A percentile compares a stretch with the other conserved stretches of the same genome.
These are phyloP conservation scores for Gymnopus androsaceus DNA, from an alignment of 1,284 basidiomycete species.

Conservation along the genomic window DNA sequence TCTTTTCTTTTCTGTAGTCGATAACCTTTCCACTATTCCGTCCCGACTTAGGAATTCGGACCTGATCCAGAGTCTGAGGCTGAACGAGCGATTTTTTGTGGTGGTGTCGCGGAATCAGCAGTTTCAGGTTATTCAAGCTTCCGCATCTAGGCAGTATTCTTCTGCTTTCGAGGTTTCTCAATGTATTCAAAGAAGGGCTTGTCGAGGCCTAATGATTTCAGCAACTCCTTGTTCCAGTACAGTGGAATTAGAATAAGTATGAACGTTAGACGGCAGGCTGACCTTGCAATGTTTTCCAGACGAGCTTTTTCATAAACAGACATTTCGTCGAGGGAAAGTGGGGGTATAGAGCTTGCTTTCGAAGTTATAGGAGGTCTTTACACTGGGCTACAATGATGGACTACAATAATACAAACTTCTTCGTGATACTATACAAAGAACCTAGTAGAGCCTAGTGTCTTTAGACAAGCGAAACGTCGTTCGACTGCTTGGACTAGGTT, in stretches of 20 bases:
- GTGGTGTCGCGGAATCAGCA: conserved; percentile 23
- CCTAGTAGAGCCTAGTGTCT: no score
- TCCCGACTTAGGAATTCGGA: conserved; percentile 62
- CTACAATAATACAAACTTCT: no score
- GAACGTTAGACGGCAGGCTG: not conserved
- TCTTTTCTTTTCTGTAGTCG: conserved; percentile 51
- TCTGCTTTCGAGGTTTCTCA: conserved; percentile 33
- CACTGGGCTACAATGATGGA: no score
- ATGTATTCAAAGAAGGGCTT: conserved; percentile 49
- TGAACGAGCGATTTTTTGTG: conserved; percentile 27
- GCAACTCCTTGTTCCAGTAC: conserved; percentile 48
- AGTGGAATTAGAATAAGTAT: conserved; percentile 22
- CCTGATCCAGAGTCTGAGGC: conserved; percentile 15
- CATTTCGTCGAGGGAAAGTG: no score
- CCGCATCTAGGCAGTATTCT: conserved; percentile 29
- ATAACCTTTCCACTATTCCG: conserved; percentile 61
- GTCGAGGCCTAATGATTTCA: conserved; percentile 46
- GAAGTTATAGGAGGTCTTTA: no score
- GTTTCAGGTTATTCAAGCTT: conserved; percentile 26
- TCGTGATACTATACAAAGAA: no score
- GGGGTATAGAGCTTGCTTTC: no score
- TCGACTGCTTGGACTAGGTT: no score
- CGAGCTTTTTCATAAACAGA: conserved; percentile 54
- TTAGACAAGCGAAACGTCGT: no score
- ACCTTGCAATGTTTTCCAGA: conserved; percentile 45